Conservation (phyloP, 495 filamentous ascomycete genomes). For the Halenospora varia region DNA sequence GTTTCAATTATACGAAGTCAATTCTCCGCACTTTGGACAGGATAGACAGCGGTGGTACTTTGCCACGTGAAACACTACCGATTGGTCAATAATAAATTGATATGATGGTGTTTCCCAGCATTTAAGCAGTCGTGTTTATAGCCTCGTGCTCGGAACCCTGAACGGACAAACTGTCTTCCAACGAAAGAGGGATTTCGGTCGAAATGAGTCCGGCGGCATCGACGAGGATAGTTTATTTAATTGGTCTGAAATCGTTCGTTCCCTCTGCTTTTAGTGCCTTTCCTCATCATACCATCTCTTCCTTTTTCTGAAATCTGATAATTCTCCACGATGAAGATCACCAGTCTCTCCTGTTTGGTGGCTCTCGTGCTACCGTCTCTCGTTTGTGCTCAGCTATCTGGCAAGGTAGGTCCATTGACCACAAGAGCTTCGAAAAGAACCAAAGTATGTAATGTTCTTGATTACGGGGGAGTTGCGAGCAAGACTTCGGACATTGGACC, state of each 20-base stretch:
- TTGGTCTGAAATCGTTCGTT: not conserved
- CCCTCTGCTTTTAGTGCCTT: not conserved
- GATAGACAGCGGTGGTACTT: too few relatives aligned
- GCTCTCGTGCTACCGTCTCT: constrained; percentile 5
- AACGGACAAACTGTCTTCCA: too few relatives aligned
- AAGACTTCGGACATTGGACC: constrained; percentile 43
- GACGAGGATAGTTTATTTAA: not conserved
- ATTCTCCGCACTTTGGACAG: too few relatives aligned
- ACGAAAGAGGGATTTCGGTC: not conserved
- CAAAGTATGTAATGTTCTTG: constrained; percentile 39
- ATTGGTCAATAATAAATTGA: too few relatives aligned
- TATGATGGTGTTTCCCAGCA: too few relatives aligned
- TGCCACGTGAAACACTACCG: too few relatives aligned
- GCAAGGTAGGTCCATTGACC: constrained; percentile 41
- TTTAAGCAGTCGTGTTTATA: too few relatives aligned
- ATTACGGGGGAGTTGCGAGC: constrained; percentile 46
- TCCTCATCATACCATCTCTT: not conserved
- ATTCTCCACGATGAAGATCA: constrained; percentile 4
- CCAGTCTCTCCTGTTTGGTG: not conserved
- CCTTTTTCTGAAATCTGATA: not conserved
- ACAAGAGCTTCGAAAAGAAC: constrained; percentile 26
- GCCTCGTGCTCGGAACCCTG: too few relatives aligned
- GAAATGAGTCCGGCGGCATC: not conserved
- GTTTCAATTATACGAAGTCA: too few relatives aligned
- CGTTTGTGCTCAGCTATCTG: constrained; percentile 35